Evolutionary conservation across 2,329 filamentous ascomycete species (phyloP), one percentile per base, ranked within the genome.

Genomic region (Phialemoniopsis sp.): DNA sequence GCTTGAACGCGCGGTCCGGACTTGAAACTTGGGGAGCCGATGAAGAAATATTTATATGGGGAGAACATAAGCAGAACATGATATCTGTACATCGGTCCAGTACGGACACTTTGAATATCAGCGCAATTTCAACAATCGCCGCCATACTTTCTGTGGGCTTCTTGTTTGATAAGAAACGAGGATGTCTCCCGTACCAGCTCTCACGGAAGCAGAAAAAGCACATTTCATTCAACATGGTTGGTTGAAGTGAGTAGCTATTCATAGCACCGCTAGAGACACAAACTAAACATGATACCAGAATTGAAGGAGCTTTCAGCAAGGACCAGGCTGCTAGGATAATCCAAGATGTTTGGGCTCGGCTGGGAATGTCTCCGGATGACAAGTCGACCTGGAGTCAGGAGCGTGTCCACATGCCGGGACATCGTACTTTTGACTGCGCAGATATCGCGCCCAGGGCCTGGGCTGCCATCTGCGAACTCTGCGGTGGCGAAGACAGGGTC

Each of bases 391-490:
- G 83, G 82, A 69, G 65, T n/a, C 63, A 62, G 3, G 71, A 76
- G 47, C 70, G 78, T 34, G 78, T 67, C 39, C 78, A 85, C 62
- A 85, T 87, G 81, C 80, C 80, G 0, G 63, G 60, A 18, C 80
- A 82, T 59, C 64, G 62, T n/a, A 56, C 61, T 26, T 77, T 81
- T 43, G 60, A 71, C 41, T 71, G 73, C 32, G 60, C 67, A 2
- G 60, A 62, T 0, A 79, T 86, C 48, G 77, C 82, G 0, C 82
- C 83, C 0, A 75, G 73, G 44, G 82, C 80, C 3, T 87, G 81
- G 81, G 62, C 67, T 0, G 80, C 79, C 14, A 84, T 86, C 45
- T 79, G 76, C 56, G 74, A 82, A 56, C 69, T 87, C 9, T 73
- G 82, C 41, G 82, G 81, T 38, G 82, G 81, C 40, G 75, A 80